A percentile compares a stretch with the other conserved stretches of the same genome.
phyloP scores from a whole-genome alignment of 768 basidiomycete species.

The Ramaria rubella region DNA sequence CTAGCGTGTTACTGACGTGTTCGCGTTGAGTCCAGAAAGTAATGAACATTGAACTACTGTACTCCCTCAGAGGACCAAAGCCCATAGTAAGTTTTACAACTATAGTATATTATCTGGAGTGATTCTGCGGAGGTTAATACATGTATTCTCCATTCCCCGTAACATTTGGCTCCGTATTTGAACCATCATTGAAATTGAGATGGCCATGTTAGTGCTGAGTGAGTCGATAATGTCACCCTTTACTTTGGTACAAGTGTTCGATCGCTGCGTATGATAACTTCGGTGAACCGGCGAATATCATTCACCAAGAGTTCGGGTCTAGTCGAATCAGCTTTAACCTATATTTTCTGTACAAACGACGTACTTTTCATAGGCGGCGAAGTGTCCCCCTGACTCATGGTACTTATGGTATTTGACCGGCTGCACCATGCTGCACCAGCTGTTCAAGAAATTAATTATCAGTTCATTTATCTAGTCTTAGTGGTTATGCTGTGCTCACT shows the following conservation, averaged over 20 bases:
- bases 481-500: not conserved
- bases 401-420: conserved; percentile 25
- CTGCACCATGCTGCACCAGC: not conserved
- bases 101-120: too few relatives aligned
- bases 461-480: not conserved
- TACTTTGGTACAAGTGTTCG: not conserved
- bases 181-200: too few relatives aligned
- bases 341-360: conserved; percentile 38
- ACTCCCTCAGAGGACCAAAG: too few relatives aligned
- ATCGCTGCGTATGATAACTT: not conserved
- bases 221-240: too few relatives aligned
- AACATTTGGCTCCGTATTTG: too few relatives aligned
- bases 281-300: conserved; percentile 39
- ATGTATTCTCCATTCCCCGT: too few relatives aligned
- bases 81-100: too few relatives aligned
- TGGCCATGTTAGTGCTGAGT: too few relatives aligned
- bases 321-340: conserved; percentile 15
- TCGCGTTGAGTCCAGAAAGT: too few relatives aligned
- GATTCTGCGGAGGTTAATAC: too few relatives aligned
- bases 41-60: too few relatives aligned
- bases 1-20: too few relatives aligned
- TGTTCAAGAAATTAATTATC: not conserved
- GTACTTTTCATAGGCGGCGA: conserved; percentile 48
- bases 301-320: conserved; percentile 42
- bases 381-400: conserved; percentile 51